Evolutionary conservation across 31 red algal species (phyloP).

Genomic region (Endocladia muricata): DNA sequence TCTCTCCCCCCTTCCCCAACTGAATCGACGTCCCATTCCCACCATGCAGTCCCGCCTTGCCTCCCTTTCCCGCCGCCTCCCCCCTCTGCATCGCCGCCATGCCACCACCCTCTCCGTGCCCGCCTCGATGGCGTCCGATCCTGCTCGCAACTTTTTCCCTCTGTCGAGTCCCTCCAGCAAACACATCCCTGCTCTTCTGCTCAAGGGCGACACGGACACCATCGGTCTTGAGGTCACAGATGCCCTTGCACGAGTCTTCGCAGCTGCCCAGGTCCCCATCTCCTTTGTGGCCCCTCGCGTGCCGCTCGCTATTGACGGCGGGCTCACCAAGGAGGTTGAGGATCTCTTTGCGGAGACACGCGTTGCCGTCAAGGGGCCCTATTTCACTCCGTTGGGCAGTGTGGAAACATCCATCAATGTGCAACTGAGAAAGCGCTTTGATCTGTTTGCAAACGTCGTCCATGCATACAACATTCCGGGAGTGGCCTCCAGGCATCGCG

Average conservation of each 20-base stretch:
- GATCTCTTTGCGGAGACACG: slow-evolving; percentile 66
- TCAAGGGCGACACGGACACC: slow-evolving; percentile 76
- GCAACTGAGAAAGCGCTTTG: slow-evolving; percentile 66
- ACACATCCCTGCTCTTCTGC: slow-evolving; percentile 48
- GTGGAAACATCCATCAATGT: slow-evolving; percentile 76
- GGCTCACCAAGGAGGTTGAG: slow-evolving; percentile 65
- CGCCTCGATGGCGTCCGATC: slow-evolving; percentile 25
- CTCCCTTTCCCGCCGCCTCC: slow-evolving; percentile 1
- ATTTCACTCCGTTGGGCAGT: slow-evolving; percentile 66
- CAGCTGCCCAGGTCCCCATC: slow-evolving; percentile 86
- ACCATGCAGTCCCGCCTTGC: not conserved
- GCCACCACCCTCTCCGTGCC: slow-evolving; percentile 21
- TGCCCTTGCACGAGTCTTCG: slow-evolving; percentile 64
- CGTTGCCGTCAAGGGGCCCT: slow-evolving; percentile 92
- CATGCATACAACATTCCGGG: slow-evolving; percentile 93
- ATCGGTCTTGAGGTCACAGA: slow-evolving; percentile 81
- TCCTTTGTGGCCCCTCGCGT: slow-evolving; percentile 54
- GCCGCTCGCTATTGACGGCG: slow-evolving; percentile 44
- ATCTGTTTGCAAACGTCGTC: slow-evolving; percentile 91
- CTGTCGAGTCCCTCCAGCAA: slow-evolving; percentile 26
- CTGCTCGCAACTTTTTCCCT: slow-evolving; percentile 57
- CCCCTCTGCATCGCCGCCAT: not conserved
- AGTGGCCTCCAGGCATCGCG: slow-evolving; percentile 61
- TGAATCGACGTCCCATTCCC: not conserved
- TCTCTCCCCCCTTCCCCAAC: not conserved